A percentile compares a stretch with the other conserved stretches of the same genome.
phyloP scores from a whole-genome alignment of 176 grass and related monocot species.

The Raddia guianensis region DNA sequence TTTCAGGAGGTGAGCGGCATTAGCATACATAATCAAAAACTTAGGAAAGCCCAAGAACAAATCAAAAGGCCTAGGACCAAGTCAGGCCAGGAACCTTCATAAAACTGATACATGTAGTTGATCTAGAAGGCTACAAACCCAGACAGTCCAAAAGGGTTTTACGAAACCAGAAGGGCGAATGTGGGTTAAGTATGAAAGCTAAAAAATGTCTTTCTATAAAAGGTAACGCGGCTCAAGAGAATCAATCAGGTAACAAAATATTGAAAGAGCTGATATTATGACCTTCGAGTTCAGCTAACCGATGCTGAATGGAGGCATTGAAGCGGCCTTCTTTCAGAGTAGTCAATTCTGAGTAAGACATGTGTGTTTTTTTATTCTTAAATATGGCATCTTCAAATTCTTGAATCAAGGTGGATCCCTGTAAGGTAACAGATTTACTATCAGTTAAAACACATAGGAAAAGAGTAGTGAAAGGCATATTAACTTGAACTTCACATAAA shows the following conservation, averaged over 20 bases:
- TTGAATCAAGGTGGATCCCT: constrained; percentile 69
- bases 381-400: constrained; percentile 84
- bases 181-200: background rate
- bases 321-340: constrained; percentile 75
- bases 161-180: constrained; percentile 27
- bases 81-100: background rate
- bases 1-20: constrained; percentile 22
- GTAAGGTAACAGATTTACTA: constrained; percentile 28
- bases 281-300: constrained; percentile 94
- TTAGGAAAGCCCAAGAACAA: constrained; percentile 7
- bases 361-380: constrained; percentile 49
- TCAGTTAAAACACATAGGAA: constrained; percentile 28
- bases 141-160: background rate
- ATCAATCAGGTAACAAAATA: constrained; percentile 40
- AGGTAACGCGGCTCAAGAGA: constrained; percentile 14
- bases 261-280: constrained; percentile 22
- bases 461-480: background rate
- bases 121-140: background rate
- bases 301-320: constrained; percentile 78
- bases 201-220: constrained; percentile 24
- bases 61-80: constrained; percentile 9
- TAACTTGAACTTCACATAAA: constrained; percentile 7
- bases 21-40: constrained; percentile 14
- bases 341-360: constrained; percentile 71
- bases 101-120: background rate